Percentiles rank a stretch among this genome's conserved stretches.
Evolutionary conservation across 352 stramenopile species (phyloP).

Genomic region (Phytophthora litchii): DNA sequence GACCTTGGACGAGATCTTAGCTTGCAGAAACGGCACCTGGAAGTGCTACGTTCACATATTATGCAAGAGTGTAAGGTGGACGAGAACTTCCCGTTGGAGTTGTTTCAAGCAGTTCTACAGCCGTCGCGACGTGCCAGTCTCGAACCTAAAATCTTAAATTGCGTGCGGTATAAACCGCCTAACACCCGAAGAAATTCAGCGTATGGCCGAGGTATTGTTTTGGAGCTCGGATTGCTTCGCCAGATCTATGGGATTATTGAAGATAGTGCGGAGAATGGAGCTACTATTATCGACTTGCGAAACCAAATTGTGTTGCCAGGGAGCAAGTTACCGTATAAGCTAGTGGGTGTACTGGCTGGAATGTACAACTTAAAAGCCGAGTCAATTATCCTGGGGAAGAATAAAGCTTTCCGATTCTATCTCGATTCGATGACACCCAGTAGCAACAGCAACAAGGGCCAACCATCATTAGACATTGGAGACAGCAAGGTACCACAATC

Average conservation of each 20-base stretch:
- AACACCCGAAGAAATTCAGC: conserved; percentile 9
- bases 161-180: conserved; percentile 66
- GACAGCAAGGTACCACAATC: conserved; percentile 1
- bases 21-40: conserved; percentile 72
- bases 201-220: conserved; percentile 46
- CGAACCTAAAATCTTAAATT: conserved; percentile 83
- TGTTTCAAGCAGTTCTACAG: conserved; percentile 80
- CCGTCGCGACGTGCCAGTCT: conserved; percentile 53
- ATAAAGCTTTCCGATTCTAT: conserved; percentile 81
- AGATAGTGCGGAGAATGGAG: conserved; percentile 59
- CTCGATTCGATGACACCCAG: conserved; percentile 38
- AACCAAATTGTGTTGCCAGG: conserved; percentile 75
- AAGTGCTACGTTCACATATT: conserved; percentile 69
- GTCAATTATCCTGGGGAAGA: conserved; percentile 81
- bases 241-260: conserved; percentile 82
- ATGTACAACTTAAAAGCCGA: conserved; percentile 79
- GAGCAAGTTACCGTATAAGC: conserved; percentile 80
- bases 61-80: conserved; percentile 72
- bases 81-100: conserved; percentile 61
- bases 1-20: conserved; percentile 73
- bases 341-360: conserved; percentile 66
- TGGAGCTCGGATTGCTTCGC: conserved; percentile 68
- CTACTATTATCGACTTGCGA: conserved; percentile 78
- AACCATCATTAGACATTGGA: conserved; percentile 2
- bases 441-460: conserved; percentile 10